phyloP scores from a whole-genome alignment of 2,329 filamentous ascomycete genomes.

The Monosporascus sp. region DNA sequence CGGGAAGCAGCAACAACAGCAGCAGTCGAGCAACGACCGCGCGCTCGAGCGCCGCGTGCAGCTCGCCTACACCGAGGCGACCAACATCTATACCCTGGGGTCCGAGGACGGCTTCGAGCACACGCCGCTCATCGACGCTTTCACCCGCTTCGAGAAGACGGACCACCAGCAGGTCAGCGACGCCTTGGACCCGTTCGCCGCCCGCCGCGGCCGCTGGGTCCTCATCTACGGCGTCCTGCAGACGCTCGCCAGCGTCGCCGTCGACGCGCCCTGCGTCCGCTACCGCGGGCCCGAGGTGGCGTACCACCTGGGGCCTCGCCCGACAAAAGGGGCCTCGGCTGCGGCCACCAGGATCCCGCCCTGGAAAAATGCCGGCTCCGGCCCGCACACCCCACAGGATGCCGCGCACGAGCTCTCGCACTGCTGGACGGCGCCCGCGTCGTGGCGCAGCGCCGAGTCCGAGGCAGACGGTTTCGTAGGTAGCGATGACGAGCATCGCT shows the following conservation, averaged over 20 bases:
- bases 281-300: conserved; percentile 44
- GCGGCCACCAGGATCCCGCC: conserved; percentile 40
- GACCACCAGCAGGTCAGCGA: conserved; percentile 35
- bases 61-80: conserved; percentile 54
- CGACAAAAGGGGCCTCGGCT: conserved; percentile 32
- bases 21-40: conserved; percentile 15
- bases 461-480: conserved; percentile 12
- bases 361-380: conserved; percentile 39
- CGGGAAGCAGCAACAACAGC: background rate
- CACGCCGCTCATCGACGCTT: conserved; percentile 50
- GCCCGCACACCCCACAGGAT: conserved; percentile 22
- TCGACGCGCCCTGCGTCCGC: conserved; percentile 48
- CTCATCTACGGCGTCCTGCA: conserved; percentile 57
- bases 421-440: conserved; percentile 43
- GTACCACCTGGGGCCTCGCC: conserved; percentile 52
- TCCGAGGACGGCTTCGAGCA: conserved; percentile 39
- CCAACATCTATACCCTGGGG: conserved; percentile 52
- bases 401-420: conserved; percentile 45
- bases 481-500: background rate
- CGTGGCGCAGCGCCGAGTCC: conserved; percentile 28
- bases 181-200: conserved; percentile 47
- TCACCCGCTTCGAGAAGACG: conserved; percentile 50
- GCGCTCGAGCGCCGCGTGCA: conserved; percentile 44
- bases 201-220: conserved; percentile 55
- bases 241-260: conserved; percentile 52